Percentiles rank a stretch among this genome's conserved stretches.
Conservation (phyloP, 805 yeast genomes). For the Clavispora fructus region DNA sequence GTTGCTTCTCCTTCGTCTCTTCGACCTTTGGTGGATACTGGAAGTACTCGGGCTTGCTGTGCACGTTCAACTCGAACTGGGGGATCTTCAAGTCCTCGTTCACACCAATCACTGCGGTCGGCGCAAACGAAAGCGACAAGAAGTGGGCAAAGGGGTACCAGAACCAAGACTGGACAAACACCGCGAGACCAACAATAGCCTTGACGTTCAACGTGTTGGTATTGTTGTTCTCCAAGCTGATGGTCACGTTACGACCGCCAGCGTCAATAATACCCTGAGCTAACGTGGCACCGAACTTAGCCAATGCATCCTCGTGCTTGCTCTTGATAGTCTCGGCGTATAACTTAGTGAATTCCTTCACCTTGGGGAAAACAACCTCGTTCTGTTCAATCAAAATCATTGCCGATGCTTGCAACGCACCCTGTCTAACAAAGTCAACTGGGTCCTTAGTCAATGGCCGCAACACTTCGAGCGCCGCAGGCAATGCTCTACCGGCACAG, state of each 20-base stretch:
- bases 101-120: slow-evolving; percentile 86
- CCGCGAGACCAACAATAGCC: slow-evolving; percentile 86
- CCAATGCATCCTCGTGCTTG: slow-evolving; percentile 94
- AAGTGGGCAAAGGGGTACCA: slow-evolving; percentile 98
- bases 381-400: slow-evolving; percentile 88
- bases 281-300: slow-evolving; percentile 94
- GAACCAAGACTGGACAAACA: slow-evolving; percentile 93
- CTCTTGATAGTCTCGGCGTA: slow-evolving; percentile 72
- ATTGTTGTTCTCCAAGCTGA: slow-evolving; percentile 79
- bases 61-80: slow-evolving; percentile 73
- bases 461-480: slow-evolving; percentile 84
- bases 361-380: slow-evolving; percentile 76
- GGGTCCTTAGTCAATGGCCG: slow-evolving; percentile 92
- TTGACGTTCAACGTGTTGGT: slow-evolving; percentile 87
- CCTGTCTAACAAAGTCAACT: slow-evolving; percentile 96
- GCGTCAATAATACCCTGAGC: slow-evolving; percentile 98
- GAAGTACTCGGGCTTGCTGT: slow-evolving; percentile 72
- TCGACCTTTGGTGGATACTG: slow-evolving; percentile 87
- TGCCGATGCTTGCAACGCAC: slow-evolving; percentile 87
- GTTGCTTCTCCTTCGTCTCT: slow-evolving; percentile 71
- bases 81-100: slow-evolving; percentile 84
- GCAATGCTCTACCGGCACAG: slow-evolving; percentile 90
- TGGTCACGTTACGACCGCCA: slow-evolving; percentile 97
- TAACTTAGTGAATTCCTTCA: slow-evolving; percentile 66
- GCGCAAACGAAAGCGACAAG: slow-evolving; percentile 83